These are phyloP conservation scores for Erodium texanum DNA, from an alignment of 441 rosid genomes.

Conservation along the genomic window DNA sequence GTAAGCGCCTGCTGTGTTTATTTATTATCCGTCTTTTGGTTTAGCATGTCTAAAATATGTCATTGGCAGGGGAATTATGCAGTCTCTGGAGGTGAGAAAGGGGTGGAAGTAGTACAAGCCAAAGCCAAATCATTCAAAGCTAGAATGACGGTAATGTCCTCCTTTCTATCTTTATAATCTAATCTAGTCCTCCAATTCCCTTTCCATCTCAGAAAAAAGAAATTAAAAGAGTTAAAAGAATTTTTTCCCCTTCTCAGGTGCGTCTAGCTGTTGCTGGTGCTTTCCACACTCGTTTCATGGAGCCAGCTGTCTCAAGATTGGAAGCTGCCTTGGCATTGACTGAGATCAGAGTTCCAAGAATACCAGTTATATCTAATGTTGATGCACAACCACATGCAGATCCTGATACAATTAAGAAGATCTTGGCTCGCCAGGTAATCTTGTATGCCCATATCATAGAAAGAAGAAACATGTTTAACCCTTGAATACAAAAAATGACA, in stretches of 20 bases:
- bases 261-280: constrained; percentile 96
- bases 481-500: constrained; percentile 18
- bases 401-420: constrained; percentile 77
- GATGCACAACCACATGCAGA: constrained; percentile 92
- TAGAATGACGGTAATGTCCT: constrained; percentile 61
- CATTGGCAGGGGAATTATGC: constrained; percentile 78
- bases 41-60: too few species aligned
- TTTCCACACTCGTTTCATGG: constrained; percentile 93
- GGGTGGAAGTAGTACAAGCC: constrained; percentile 86
- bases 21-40: background rate
- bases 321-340: constrained; percentile 80
- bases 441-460: background rate
- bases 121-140: constrained; percentile 94
- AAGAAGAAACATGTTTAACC: background rate
- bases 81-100: constrained; percentile 88
- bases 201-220: background rate
- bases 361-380: constrained; percentile 94
- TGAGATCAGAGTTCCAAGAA: constrained; percentile 61
- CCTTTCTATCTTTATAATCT: background rate
- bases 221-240: background rate
- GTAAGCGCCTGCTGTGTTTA: constrained; percentile 26
- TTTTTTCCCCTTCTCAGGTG: constrained; percentile 37
- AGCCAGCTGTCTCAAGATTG: constrained; percentile 91
- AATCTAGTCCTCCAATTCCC: too few species aligned
- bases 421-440: constrained; percentile 68